Evolutionary conservation across 768 basidiomycete genomes (phyloP).

Genomic region (Cyathus striatus): DNA sequence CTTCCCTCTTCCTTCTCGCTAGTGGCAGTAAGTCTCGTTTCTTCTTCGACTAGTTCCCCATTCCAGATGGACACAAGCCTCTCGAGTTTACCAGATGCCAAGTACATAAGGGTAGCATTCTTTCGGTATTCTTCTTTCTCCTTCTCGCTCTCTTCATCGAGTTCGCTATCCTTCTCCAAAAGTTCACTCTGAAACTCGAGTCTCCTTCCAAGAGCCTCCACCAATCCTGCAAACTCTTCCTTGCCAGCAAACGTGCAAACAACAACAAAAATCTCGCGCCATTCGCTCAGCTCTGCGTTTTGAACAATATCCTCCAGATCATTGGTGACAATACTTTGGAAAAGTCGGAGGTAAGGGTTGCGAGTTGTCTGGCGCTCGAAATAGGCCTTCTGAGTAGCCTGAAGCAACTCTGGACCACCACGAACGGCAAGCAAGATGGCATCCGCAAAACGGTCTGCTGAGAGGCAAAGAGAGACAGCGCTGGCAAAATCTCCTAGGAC

Average conservation of each 20-base stretch:
- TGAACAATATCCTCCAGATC: conserved; percentile 93
- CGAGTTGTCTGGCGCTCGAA: conserved; percentile 76
- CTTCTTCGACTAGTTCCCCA: conserved; percentile 87
- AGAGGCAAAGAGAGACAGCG: conserved; percentile 88
- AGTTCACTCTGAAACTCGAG: conserved; percentile 82
- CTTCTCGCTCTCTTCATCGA: conserved; percentile 31
- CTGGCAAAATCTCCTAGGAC: conserved; percentile 94
- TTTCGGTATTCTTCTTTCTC: conserved; percentile 58
- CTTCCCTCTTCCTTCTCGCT: conserved; percentile 30
- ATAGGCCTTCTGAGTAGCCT: conserved; percentile 88
- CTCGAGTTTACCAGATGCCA: conserved; percentile 87
- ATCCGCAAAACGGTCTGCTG: conserved; percentile 87
- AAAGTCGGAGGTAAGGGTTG: conserved; percentile 85
- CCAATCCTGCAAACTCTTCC: conserved; percentile 83
- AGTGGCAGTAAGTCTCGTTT: conserved; percentile 46
- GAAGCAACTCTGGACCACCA: conserved; percentile 83
- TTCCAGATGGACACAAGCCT: conserved; percentile 87
- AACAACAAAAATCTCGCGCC: conserved; percentile 96
- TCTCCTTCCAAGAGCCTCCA: conserved; percentile 87
- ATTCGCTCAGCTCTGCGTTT: conserved; percentile 91
- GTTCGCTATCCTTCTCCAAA: conserved; percentile 44
- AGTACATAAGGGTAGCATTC: conserved; percentile 89
- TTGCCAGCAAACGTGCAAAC: conserved; percentile 87
- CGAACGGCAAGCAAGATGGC: conserved; percentile 91
- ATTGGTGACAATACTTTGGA: conserved; percentile 90